Evolutionary conservation across 768 basidiomycete genomes (phyloP).

Genomic region (Tremella mesenterica): DNA sequence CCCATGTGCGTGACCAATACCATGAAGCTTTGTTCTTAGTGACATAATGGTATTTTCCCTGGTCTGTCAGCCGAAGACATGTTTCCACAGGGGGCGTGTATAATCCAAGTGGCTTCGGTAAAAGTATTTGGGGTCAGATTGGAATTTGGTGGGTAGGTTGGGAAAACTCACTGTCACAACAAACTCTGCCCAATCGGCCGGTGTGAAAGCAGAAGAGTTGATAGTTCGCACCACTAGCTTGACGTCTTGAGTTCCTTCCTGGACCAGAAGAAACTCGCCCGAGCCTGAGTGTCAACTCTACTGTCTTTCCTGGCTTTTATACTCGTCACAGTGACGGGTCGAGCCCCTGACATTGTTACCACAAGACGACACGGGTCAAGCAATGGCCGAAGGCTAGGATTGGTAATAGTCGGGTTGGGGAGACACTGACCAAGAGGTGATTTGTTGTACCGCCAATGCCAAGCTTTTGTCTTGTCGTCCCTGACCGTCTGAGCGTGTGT

Average conservation of each 20-base stretch:
- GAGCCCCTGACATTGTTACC: no score
- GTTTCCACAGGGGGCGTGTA: neutral
- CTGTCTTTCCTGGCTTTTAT: no score
- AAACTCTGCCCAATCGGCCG: slow-evolving; percentile 43
- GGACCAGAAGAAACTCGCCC: slow-evolving; percentile 40
- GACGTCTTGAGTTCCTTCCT: slow-evolving; percentile 34
- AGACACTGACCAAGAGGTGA: slow-evolving; percentile 39
- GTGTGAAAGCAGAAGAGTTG: slow-evolving; percentile 41
- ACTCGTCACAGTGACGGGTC: no score
- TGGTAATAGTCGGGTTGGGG: neutral
- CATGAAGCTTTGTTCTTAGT: slow-evolving; percentile 45
- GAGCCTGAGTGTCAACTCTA: slow-evolving; percentile 28
- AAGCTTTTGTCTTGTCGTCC: slow-evolving; percentile 30
- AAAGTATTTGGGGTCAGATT: no score
- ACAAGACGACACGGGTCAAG: no score
- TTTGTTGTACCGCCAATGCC: slow-evolving; percentile 40
- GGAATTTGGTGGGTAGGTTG: neutral
- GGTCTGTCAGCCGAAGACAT: neutral
- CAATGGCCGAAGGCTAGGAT: no score
- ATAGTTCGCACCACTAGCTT: slow-evolving; percentile 43
- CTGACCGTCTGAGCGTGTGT: neutral
- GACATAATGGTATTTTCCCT: slow-evolving; percentile 43
- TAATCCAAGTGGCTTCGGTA: no score
- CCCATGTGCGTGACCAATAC: slow-evolving; percentile 44
- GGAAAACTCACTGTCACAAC: slow-evolving; percentile 33